phyloP scores from a whole-genome alignment of 192 early-diverging fungal species.

The Rhizophagus sp. region DNA sequence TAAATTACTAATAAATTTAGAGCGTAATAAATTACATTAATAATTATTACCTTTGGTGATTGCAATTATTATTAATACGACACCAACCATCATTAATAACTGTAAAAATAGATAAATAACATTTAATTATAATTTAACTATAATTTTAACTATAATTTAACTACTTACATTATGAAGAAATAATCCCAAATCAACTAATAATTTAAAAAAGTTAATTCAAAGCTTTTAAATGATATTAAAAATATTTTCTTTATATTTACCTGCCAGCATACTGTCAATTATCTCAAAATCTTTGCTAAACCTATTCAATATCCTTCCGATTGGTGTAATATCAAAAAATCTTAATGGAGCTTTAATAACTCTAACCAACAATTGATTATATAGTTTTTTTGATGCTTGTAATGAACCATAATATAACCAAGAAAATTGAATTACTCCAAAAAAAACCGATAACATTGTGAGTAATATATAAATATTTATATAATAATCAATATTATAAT shows the following conservation, averaged over 20 bases:
- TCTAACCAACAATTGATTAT: slow-evolving; percentile 53
- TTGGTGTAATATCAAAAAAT: slow-evolving; percentile 89
- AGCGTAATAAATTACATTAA: slow-evolving; percentile 49
- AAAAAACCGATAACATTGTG: slow-evolving; percentile 46
- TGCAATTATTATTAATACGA: slow-evolving; percentile 60
- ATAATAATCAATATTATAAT: slow-evolving; percentile 59
- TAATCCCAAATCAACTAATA: slow-evolving; percentile 41
- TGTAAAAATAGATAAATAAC: background rate
- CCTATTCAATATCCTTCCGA: slow-evolving; percentile 80
- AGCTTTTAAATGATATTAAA: background rate
- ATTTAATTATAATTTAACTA: background rate
- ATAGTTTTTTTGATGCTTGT: slow-evolving; percentile 57
- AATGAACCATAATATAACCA: slow-evolving; percentile 52
- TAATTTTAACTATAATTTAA: background rate
- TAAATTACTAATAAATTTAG: background rate
- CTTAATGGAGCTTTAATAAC: slow-evolving; percentile 71
- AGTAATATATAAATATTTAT: slow-evolving; percentile 62
- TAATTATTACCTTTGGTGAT: slow-evolving; percentile 73
- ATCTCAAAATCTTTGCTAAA: slow-evolving; percentile 86
- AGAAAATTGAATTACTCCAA: slow-evolving; percentile 41
- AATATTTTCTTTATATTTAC: background rate
- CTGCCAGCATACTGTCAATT: slow-evolving; percentile 62
- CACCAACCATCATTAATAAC: slow-evolving; percentile 45
- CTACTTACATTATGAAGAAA: slow-evolving; percentile 47
- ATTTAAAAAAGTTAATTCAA: background rate